phyloP scores from a whole-genome alignment of 2,329 filamentous ascomycete species.

The Lasiodiplodia sp. region DNA sequence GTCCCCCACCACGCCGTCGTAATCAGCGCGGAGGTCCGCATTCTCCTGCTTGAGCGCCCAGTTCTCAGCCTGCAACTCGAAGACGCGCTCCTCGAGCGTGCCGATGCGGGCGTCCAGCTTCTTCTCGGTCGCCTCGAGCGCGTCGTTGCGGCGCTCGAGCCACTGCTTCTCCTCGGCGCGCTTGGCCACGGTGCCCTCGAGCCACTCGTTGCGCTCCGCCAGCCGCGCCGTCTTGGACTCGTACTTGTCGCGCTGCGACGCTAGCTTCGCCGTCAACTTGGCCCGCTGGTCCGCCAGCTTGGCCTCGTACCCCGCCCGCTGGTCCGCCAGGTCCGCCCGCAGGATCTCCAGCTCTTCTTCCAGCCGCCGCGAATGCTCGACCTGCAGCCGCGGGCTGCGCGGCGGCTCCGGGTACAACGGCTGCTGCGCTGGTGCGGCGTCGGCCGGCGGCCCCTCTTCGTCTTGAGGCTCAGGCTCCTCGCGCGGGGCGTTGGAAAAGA shows the following conservation, averaged over 20 bases:
- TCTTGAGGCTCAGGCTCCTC: not conserved
- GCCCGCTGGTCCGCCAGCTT: not conserved
- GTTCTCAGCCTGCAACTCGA: constrained; percentile 2
- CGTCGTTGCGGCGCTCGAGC: constrained; percentile 16
- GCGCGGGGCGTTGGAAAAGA: constrained; percentile 10
- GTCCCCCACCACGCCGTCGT: not conserved
- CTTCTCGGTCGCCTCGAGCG: constrained; percentile 5
- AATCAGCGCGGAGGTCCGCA: not conserved
- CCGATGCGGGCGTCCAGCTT: constrained; percentile 6
- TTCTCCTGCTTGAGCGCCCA: not conserved
- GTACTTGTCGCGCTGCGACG: constrained; percentile 11
- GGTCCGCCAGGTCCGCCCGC: not conserved
- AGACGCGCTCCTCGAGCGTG: constrained; percentile 1
- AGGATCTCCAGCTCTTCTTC: constrained; percentile 24
- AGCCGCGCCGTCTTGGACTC: not conserved
- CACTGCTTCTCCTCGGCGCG: constrained; percentile 14
- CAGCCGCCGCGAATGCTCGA: constrained; percentile 21
- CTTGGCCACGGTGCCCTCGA: constrained; percentile 18
- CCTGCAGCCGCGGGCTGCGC: constrained; percentile 22
- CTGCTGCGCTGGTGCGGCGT: not conserved
- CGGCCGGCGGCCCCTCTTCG: not conserved
- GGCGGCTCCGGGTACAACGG: not conserved
- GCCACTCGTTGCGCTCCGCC: constrained; percentile 18
- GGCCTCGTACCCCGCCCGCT: not conserved
- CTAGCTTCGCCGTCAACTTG: not conserved